Conservation (phyloP, 352 stramenopile genomes). For the Phytophthora podocarpi region DNA sequence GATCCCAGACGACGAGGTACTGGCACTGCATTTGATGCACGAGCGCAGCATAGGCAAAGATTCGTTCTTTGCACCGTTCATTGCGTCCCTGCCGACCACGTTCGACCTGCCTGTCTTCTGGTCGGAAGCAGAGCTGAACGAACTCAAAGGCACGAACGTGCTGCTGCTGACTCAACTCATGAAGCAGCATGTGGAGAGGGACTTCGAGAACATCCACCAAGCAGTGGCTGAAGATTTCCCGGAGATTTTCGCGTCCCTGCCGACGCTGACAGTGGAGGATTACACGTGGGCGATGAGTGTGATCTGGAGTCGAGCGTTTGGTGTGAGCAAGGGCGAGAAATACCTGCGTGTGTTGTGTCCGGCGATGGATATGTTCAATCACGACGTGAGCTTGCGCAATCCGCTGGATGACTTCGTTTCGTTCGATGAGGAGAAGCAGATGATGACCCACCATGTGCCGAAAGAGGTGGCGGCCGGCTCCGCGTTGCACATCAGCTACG, state of each 20-base stretch:
- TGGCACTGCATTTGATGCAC: constrained; percentile 67
- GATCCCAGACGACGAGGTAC: constrained; percentile 52
- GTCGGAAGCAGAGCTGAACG: constrained; percentile 45
- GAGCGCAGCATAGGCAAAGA: constrained; percentile 47
- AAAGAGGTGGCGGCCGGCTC: constrained; percentile 30
- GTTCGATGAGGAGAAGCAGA: constrained; percentile 49
- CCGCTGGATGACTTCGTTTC: constrained; percentile 61
- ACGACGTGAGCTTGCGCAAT: constrained; percentile 51
- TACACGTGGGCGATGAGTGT: constrained; percentile 80
- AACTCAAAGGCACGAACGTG: constrained; percentile 62
- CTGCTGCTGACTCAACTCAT: constrained; percentile 68
- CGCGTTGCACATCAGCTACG: constrained; percentile 68
- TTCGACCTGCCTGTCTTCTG: constrained; percentile 73
- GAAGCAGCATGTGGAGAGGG: constrained; percentile 55
- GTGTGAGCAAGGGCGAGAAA: constrained; percentile 40
- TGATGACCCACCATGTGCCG: constrained; percentile 53
- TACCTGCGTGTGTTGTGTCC: constrained; percentile 69
- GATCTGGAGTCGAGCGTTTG: constrained; percentile 81
- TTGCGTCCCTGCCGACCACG: constrained; percentile 49
- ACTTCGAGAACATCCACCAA: constrained; percentile 67
- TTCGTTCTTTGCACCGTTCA: constrained; percentile 65
- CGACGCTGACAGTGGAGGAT: constrained; percentile 48
- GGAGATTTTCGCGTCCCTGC: constrained; percentile 39
- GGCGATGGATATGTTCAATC: constrained; percentile 82
- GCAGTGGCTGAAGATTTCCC: constrained; percentile 52